Conservation (phyloP, 176 grass and related monocot species). For the Rhynchospora pubera region DNA sequence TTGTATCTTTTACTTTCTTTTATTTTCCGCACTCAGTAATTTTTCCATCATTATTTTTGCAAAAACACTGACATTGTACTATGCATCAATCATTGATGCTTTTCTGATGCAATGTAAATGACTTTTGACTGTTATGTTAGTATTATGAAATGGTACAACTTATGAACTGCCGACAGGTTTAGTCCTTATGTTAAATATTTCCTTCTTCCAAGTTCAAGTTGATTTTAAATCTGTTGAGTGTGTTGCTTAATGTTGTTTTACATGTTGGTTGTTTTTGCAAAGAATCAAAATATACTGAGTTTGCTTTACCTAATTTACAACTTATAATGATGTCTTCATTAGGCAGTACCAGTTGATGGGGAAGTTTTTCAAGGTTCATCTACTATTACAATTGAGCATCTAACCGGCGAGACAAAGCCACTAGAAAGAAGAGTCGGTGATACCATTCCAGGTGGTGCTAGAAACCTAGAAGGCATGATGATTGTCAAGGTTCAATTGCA, state of each 20-base stretch:
- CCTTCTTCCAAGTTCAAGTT: not conserved
- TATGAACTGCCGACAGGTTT: not conserved
- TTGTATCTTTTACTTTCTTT: not conserved
- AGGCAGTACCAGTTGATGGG: conserved; percentile 98
- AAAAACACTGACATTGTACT: not conserved
- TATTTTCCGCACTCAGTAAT: not conserved
- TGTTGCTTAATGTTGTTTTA: not conserved
- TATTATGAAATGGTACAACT: not conserved
- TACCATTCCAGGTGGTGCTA: conserved; percentile 86
- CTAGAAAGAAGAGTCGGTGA: conserved; percentile 81
- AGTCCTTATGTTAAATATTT: not conserved
- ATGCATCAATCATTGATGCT: not conserved
- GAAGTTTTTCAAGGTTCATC: conserved; percentile 97
- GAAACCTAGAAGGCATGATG: conserved; percentile 99
- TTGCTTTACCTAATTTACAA: not conserved
- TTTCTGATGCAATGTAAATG: not conserved
- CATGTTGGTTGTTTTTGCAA: not conserved
- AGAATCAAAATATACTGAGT: not conserved
- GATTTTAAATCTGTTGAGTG: not conserved
- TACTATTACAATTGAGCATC: conserved; percentile 84
- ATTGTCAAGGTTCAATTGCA: conserved; percentile 70
- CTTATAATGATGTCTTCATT: conserved; percentile 30
- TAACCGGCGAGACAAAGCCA: conserved; percentile 92
- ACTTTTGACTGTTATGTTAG: not conserved
- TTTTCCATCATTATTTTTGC: not conserved